Percentiles rank a stretch among this genome's conserved stretches.
Evolutionary conservation across 2,329 filamentous ascomycete species (phyloP).

Genomic region (Colletotrichum sp.): DNA sequence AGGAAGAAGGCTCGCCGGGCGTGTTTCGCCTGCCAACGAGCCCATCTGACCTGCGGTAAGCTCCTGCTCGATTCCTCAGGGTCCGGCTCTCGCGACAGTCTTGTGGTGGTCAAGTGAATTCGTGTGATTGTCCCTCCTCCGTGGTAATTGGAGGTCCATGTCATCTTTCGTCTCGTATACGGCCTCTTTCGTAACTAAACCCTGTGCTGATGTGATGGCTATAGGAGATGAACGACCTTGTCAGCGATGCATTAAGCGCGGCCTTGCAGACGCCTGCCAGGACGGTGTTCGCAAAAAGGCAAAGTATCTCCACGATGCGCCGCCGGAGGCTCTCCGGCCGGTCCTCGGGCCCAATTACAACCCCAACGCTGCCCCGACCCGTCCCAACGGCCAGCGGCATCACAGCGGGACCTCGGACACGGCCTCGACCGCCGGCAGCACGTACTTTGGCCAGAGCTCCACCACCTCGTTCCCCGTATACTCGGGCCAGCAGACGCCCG

Average conservation of each 20-base stretch:
- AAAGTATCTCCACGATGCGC: conserved; percentile 97
- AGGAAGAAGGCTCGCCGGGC: conserved; percentile 96
- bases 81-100: conserved; percentile 1
- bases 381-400: conserved; percentile 45
- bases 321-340: conserved; percentile 86
- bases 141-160: not conserved
- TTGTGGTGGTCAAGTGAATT: conserved; percentile 1
- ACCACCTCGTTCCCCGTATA: conserved; percentile 57
- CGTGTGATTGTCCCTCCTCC: conserved; percentile 12
- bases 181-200: not conserved
- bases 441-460: conserved; percentile 53
- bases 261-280: conserved; percentile 88
- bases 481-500: conserved; percentile 48
- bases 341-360: conserved; percentile 78
- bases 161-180: not conserved
- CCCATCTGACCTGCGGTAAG: conserved; percentile 98
- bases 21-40: conserved; percentile 95
- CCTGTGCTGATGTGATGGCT: conserved; percentile 17
- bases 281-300: conserved; percentile 98
- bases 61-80: conserved; percentile 30
- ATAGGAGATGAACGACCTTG: conserved; percentile 95
- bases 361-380: conserved; percentile 51
- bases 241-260: conserved; percentile 90
- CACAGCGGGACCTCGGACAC: conserved; percentile 38
- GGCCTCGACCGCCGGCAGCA: conserved; percentile 46